These are phyloP conservation scores for Metroxylon sagu DNA, from an alignment of 176 grass and related monocot genomes.

Conservation along the genomic window DNA sequence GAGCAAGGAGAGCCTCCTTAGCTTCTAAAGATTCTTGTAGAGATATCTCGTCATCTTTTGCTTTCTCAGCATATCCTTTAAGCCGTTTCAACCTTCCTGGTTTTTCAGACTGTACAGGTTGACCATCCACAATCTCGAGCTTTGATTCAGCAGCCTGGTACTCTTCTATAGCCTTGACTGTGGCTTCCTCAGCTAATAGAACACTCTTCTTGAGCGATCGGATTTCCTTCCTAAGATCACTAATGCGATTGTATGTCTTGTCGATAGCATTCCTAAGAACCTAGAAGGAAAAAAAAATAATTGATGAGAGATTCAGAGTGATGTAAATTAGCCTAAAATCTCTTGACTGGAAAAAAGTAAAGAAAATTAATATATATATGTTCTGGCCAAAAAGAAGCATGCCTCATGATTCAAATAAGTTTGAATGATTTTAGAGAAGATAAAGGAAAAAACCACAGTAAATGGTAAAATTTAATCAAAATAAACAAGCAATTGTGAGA, in stretches of 20 bases:
- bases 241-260: slow-evolving; percentile 92
- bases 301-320: slow-evolving; percentile 8
- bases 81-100: slow-evolving; percentile 80
- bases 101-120: slow-evolving; percentile 54
- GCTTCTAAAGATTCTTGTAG: slow-evolving; percentile 64
- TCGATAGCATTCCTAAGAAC: slow-evolving; percentile 93
- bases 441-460: too few species aligned
- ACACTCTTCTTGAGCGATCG: slow-evolving; percentile 50
- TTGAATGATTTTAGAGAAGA: too few species aligned
- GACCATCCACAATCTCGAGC: slow-evolving; percentile 64
- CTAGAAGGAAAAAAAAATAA: slow-evolving; percentile 26
- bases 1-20: slow-evolving; percentile 54
- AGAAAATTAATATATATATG: too few species aligned
- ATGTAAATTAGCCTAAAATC: not conserved
- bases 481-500: too few species aligned
- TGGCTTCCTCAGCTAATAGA: slow-evolving; percentile 52
- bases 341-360: not conserved
- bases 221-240: slow-evolving; percentile 89
- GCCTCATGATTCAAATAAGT: too few species aligned
- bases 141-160: slow-evolving; percentile 57
- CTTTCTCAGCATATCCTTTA: slow-evolving; percentile 43
- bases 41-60: slow-evolving; percentile 45
- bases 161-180: slow-evolving; percentile 42
- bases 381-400: too few species aligned
- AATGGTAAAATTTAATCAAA: too few species aligned